Evolutionary conservation across 495 filamentous ascomycete species (phyloP).

Genomic region (Niebla homalea): DNA sequence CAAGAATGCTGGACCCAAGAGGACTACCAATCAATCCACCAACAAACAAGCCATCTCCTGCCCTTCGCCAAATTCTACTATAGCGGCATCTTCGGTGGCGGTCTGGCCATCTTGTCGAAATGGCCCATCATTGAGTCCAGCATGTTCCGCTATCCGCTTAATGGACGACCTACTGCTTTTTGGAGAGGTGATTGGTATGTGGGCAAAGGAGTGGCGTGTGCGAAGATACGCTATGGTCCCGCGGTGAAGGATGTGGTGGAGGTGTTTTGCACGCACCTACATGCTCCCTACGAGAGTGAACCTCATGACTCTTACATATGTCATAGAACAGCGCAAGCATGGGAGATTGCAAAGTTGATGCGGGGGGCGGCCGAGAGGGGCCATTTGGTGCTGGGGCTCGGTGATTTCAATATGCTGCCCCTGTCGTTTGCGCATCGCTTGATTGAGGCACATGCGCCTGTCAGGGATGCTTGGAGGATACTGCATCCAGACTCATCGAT

Average conservation of each 20-base stretch:
- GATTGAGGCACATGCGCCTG: slow-evolving; percentile 64
- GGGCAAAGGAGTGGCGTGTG: slow-evolving; percentile 86
- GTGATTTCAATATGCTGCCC: slow-evolving; percentile 94
- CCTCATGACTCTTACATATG: slow-evolving; percentile 74
- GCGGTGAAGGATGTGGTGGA: slow-evolving; percentile 57
- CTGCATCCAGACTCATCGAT: slow-evolving; percentile 70
- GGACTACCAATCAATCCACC: slow-evolving; percentile 74
- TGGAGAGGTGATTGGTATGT: slow-evolving; percentile 78
- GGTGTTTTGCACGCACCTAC: slow-evolving; percentile 90
- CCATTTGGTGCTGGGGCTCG: slow-evolving; percentile 69
- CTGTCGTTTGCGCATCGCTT: slow-evolving; percentile 75
- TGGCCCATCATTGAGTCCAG: slow-evolving; percentile 92
- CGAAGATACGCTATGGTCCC: slow-evolving; percentile 61
- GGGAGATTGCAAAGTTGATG: slow-evolving; percentile 89
- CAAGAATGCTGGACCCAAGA: slow-evolving; percentile 94
- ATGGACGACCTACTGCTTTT: slow-evolving; percentile 86
- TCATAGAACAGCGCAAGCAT: slow-evolving; percentile 88
- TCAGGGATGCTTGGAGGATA: slow-evolving; percentile 69
- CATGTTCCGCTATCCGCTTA: slow-evolving; percentile 81
- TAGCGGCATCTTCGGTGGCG: slow-evolving; percentile 77
- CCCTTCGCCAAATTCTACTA: slow-evolving; percentile 92
- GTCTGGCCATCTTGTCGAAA: slow-evolving; percentile 81
- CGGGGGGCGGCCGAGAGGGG: slow-evolving; percentile 73
- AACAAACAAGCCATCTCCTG: slow-evolving; percentile 60
- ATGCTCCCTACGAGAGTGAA: slow-evolving; percentile 76